Percentiles rank a stretch among this genome's conserved stretches.
These are phyloP conservation scores for Mortierella sp. DNA, from an alignment of 371 early-diverging fungal genomes.

Conservation along the genomic window DNA sequence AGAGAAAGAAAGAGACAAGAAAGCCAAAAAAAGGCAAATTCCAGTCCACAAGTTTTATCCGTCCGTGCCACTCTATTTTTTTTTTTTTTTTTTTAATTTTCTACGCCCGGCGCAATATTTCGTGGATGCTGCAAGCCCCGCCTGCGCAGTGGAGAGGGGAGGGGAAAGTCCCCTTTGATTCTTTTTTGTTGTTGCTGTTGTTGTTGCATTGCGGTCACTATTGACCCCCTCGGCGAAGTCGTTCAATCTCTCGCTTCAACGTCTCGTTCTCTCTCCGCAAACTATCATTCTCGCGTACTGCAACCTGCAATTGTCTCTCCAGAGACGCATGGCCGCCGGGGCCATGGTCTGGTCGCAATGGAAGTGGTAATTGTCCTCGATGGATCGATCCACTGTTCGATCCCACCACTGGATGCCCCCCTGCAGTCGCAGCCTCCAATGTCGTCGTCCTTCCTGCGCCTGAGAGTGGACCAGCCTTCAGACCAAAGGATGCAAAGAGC, in stretches of 20 bases:
- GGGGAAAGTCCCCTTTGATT: no score
- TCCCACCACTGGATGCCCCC: not conserved
- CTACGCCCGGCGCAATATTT: no score
- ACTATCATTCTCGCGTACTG: slow-evolving; percentile 62
- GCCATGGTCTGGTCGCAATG: slow-evolving; percentile 6
- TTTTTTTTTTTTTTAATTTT: no score
- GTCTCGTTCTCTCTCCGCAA: slow-evolving; percentile 65
- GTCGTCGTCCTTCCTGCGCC: not conserved
- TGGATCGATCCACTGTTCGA: slow-evolving; percentile 15
- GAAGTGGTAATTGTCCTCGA: slow-evolving; percentile 19
- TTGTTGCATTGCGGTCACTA: not conserved
- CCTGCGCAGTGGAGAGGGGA: no score
- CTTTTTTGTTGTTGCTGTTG: not conserved
- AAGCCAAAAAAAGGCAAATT: no score
- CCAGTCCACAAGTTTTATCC: no score
- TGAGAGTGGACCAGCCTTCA: slow-evolving; percentile 15
- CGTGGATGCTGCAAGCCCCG: no score
- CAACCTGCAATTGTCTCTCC: slow-evolving; percentile 57
- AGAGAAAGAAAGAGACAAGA: not conserved
- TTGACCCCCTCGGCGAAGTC: slow-evolving; percentile 45
- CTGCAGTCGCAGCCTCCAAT: not conserved
- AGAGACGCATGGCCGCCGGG: slow-evolving; percentile 21
- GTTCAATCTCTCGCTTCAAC: slow-evolving; percentile 62
- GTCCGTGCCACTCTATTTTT: no score
- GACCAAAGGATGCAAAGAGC: slow-evolving; percentile 36